Conservation (phyloP, 306 rosid species). For the Canavalia gladiata region DNA sequence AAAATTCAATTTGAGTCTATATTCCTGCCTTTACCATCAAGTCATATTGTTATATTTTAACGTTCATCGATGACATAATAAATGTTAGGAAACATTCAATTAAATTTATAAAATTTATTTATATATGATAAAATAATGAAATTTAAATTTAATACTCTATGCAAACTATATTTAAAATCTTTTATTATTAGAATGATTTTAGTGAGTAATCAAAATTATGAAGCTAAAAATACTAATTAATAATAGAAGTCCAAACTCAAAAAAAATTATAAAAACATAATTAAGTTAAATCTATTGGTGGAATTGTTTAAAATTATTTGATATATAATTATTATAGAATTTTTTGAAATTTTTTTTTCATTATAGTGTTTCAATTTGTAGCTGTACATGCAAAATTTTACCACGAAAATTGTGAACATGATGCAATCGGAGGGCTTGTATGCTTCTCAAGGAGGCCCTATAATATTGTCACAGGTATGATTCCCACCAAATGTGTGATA, state of each 20-base stretch:
- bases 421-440: slow-evolving; percentile 67
- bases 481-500: not conserved
- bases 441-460: slow-evolving; percentile 84
- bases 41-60: too few species aligned
- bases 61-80: too few species aligned
- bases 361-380: slow-evolving; percentile 16
- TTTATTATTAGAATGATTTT: too few species aligned
- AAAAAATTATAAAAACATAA: not conserved
- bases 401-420: slow-evolving; percentile 72
- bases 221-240: not conserved
- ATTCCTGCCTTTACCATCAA: not conserved
- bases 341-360: not conserved
- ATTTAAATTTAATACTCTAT: too few species aligned
- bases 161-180: too few species aligned
- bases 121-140: too few species aligned
- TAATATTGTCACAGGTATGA: slow-evolving; percentile 63
- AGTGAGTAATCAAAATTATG: too few species aligned
- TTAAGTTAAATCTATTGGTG: not conserved
- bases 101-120: too few species aligned
- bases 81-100: too few species aligned
- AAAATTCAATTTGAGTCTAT: not conserved
- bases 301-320: not conserved
- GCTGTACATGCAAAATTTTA: slow-evolving; percentile 75
- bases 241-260: not conserved
- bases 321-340: not conserved